Base-by-base conservation (phyloP, 257 asterid genomes). In the Capsicum rhomboideum region DNA sequence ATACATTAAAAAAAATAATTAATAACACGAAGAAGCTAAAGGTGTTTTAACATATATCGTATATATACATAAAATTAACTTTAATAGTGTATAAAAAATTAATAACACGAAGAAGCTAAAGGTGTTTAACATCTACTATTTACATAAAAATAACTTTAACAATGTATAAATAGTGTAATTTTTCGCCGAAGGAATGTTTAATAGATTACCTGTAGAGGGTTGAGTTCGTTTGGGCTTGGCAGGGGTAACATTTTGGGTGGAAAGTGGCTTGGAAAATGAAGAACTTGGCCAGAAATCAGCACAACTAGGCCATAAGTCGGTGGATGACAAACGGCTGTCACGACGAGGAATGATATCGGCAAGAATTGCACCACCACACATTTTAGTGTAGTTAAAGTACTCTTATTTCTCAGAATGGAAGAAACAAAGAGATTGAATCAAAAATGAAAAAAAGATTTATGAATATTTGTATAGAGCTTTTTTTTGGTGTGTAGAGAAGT, bases 281-380 rank as follows among this genome's bases (percentile, higher is more conserved):
- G 78, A 50, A 16, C 80, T 80, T 10, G 91, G 89, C 97, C 94
- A 91, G 80, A 91, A 90, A 49, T 89, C 89, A 82, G 95, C 82
- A 71, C 40, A 34, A 34, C 79, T 44, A 72, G 92, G 90, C 86
- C 88, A 84, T 84, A 86, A 49, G 46, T 88, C 93, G 8, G 59
- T 34, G 81, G 94, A 85, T 31, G 93, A 82, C 84, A 40, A 85
- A 42, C 91, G 88, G 82, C 92, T 86, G 83, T 93, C 87, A 85
- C 84, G 66, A 8, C 12, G 89, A 44, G 97, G 97, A 67, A 94
- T 84, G 82, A 92, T 85, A 79, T 88, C 94, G 61, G 84, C 28
- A 75, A 95, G 92, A 79, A 92, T 90, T 46, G 99, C 92, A 86
- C 99, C 99, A 85, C 91, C 97, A 89, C 98, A 94, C 99, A 95